Base-by-base conservation (phyloP, 495 filamentous ascomycete genomes). In the Hyaloscypha hepaticicola region DNA sequence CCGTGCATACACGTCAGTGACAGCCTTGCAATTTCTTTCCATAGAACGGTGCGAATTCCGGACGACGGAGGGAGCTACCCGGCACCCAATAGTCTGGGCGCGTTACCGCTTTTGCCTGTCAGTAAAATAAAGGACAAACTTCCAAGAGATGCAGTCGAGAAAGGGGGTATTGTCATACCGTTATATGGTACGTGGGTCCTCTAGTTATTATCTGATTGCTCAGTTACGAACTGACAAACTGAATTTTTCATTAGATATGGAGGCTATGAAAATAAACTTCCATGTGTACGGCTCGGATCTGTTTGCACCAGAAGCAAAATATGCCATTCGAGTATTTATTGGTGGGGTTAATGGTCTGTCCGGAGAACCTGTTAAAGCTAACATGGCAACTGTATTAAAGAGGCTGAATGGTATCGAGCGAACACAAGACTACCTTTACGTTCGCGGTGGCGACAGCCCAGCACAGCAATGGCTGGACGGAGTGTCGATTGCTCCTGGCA, bases 321-420 rank as follows among this genome's bases (percentile, higher is more conserved):
- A 79, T 64, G 77, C 77, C 5, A 70, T 84, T 41, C 75, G 75
- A 59, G 69, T 83, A 57, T 81, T 74, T 63, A 66, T 76, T 24
- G 81, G 80, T 9, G 74, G 78, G 0, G 70, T 82, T 22, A 83
- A 83, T 57, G 79, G 70, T 0, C 58, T 84, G n/a, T 79, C 79
- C 5, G 80, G 78, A 5, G 72, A 78, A 28, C 72, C 71, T 1
- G 50, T 53, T 53, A 53, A 53, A 24, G 50, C 50, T 53, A 53
- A 53, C 50, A 53, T 53, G 50, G 50, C 50, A 53, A 53, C 50
- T 53, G 50, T 53, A 53, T 53, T 53, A 53, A 53, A 53, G 50
- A 55, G 55, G 50, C 55, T 55, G 52, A 31, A 33, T 55, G 67
- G 58, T 58, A n/a, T 58, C 12, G 77, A 77, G 24, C 50, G 50